Evolutionary conservation across 768 basidiomycete genomes (phyloP).

Genomic region (Boletus sensibilis): DNA sequence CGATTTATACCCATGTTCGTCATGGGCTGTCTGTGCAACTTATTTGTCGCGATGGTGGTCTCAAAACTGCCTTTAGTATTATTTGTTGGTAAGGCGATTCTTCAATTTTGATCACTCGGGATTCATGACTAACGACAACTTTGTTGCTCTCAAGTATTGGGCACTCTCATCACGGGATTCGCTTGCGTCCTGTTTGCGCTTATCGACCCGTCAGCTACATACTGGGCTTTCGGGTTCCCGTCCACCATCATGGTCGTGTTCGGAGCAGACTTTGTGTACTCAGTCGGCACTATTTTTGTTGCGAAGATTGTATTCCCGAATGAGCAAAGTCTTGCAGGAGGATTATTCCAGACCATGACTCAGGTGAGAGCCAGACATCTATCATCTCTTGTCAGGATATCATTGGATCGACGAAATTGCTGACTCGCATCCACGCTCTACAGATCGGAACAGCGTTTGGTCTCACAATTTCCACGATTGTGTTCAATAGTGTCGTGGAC

Average conservation of each 20-base stretch:
- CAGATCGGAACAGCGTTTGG: slow-evolving; percentile 71
- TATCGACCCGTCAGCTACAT: slow-evolving; percentile 53
- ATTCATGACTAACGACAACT: background rate
- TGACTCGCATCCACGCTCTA: background rate
- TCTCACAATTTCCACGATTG: slow-evolving; percentile 68
- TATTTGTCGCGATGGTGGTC: slow-evolving; percentile 61
- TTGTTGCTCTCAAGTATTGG: slow-evolving; percentile 37
- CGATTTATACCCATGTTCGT: slow-evolving; percentile 72
- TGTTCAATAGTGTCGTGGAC: slow-evolving; percentile 55
- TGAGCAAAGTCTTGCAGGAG: slow-evolving; percentile 77
- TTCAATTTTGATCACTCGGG: no score
- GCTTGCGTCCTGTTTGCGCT: slow-evolving; percentile 69
- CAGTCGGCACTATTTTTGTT: slow-evolving; percentile 71
- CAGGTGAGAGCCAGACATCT: slow-evolving; percentile 42
- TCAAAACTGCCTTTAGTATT: slow-evolving; percentile 52
- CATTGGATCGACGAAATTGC: background rate
- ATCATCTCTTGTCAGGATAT: background rate
- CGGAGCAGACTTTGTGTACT: slow-evolving; percentile 77
- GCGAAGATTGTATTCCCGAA: slow-evolving; percentile 63
- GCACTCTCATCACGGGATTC: slow-evolving; percentile 55
- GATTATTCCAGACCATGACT: slow-evolving; percentile 76
- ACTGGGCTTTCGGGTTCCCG: slow-evolving; percentile 79
- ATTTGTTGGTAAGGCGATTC: slow-evolving; percentile 48
- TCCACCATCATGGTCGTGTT: slow-evolving; percentile 62
- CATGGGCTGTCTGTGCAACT: slow-evolving; percentile 61